phyloP scores from a whole-genome alignment of 139 green algal species.

The Gonium pectorale region DNA sequence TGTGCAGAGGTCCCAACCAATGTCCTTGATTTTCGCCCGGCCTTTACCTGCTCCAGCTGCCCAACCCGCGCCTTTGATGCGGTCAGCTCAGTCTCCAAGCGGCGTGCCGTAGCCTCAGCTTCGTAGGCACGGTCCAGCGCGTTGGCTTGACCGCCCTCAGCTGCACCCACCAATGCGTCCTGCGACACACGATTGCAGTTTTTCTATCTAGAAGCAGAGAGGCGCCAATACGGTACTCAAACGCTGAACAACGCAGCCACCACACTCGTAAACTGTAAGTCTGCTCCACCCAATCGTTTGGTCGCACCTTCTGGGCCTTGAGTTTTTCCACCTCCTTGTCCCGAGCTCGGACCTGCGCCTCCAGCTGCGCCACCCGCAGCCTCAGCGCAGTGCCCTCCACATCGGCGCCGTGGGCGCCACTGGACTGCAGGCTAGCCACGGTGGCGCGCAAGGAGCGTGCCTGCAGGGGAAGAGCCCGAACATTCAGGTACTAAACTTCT shows the following conservation, averaged over 20 bases:
- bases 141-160: conserved; percentile 30
- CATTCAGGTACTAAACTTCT: too few species aligned
- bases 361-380: conserved; percentile 16
- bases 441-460: conserved; percentile 21
- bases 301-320: conserved; percentile 11
- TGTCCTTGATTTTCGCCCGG: too few species aligned
- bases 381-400: not conserved
- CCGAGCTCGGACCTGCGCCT: conserved; percentile 13
- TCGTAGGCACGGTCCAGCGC: conserved; percentile 50
- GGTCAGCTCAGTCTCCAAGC: conserved; percentile 11
- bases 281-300: too few species aligned
- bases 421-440: conserved; percentile 32
- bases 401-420: conserved; percentile 2
- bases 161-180: conserved; percentile 12
- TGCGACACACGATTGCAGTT: too few species aligned
- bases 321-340: conserved; percentile 50
- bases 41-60: conserved; percentile 49
- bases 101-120: conserved; percentile 17
- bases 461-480: conserved; percentile 11
- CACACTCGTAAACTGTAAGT: too few species aligned
- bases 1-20: too few species aligned
- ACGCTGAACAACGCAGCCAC: too few species aligned
- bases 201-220: too few species aligned
- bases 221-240: too few species aligned
- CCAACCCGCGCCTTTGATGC: not conserved